Percentiles rank a stretch among this genome's conserved stretches.
Evolutionary conservation across 2,329 filamentous ascomycete genomes (phyloP).

Genomic region (Piedraia hortae): DNA sequence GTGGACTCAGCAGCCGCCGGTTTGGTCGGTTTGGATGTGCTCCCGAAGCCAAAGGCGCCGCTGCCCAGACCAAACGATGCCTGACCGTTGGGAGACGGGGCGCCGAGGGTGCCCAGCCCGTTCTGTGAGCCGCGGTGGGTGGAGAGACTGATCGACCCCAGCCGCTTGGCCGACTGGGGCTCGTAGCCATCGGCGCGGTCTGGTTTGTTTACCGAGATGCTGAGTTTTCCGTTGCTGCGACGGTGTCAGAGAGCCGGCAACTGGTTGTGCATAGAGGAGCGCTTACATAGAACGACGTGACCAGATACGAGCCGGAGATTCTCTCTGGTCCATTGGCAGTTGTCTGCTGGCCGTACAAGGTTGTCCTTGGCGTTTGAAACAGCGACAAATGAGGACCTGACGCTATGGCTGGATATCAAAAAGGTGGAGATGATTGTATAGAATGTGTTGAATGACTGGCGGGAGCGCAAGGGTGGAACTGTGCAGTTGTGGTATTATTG

Average conservation of each 20-base stretch:
- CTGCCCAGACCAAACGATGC: conserved; percentile 84
- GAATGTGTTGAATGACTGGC: too few species aligned
- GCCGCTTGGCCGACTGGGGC: conserved; percentile 41
- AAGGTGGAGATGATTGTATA: too few species aligned
- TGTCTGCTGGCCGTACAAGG: too few species aligned
- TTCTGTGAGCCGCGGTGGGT: conserved; percentile 58
- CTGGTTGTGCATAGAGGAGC: not conserved
- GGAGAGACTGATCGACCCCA: conserved; percentile 43
- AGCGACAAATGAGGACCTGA: too few species aligned
- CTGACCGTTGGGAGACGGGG: conserved; percentile 52
- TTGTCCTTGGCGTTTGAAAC: too few species aligned
- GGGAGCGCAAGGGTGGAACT: too few species aligned
- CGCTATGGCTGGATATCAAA: too few species aligned
- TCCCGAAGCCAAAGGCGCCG: conserved; percentile 85
- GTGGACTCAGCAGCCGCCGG: conserved; percentile 48
- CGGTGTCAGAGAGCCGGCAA: too few species aligned
- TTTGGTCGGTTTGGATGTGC: conserved; percentile 57
- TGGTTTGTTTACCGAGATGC: conserved; percentile 46
- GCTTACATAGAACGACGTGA: conserved; percentile 59
- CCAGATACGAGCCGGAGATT: too few species aligned
- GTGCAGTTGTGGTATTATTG: too few species aligned
- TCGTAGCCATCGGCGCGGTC: conserved; percentile 26
- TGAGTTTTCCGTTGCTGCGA: conserved; percentile 65
- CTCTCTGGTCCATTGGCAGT: too few species aligned
- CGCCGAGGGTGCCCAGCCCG: conserved; percentile 31